Base-by-base conservation (phyloP, 2,329 filamentous ascomycete genomes). In the Penicillium sumatraense region DNA sequence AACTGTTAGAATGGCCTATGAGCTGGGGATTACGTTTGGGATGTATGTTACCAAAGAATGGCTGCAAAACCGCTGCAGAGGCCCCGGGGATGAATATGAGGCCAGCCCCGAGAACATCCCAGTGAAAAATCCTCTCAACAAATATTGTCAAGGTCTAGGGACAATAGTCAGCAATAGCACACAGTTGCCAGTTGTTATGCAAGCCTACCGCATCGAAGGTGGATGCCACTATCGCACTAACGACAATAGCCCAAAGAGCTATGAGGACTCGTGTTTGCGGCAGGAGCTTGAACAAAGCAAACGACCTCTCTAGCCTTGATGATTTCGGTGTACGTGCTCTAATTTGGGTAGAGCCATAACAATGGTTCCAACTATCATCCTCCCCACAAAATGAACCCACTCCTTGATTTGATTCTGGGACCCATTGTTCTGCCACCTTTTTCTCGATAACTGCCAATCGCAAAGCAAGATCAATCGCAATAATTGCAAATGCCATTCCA, bases 381-480 rank as follows among this genome's bases (percentile, higher is more conserved):
- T 36, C 33, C 18, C 16, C 14, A 36, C 5, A 13, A 11, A 14
- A n/a, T 10, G n/a, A 16, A 8, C 9, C 33, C 2, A 20, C 33
- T 18, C 16, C 33, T 14, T 36, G n/a, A n/a, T 36, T n/a, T 31
- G 13, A 14, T 16, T 14, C n/a, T 20, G 33, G 18, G 1, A 36
- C 33, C 16, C 13, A 36, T 16, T 8, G 16, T n/a, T 18, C 33
- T 9, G 16, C 33, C 4, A 36, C 16, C 16, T 24, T 24, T 13
- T 42, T 42, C 24, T 42, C 38, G n/a, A 42, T 24, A 7, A 24
- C 21, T 1, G 85, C 67, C 0, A 85, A 64, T 20, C 86, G 80
- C 75, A 88, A 79, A 18, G 82, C 55, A 51, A 88, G 82, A 64
- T 88, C 86, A n/a, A 87, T 57, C 0, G 65, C 76, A 1, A 88